Percentiles rank a stretch among this genome's conserved stretches.
These are phyloP conservation scores for Psidium guajava DNA, from an alignment of 345 rosid genomes.

Conservation along the genomic window DNA sequence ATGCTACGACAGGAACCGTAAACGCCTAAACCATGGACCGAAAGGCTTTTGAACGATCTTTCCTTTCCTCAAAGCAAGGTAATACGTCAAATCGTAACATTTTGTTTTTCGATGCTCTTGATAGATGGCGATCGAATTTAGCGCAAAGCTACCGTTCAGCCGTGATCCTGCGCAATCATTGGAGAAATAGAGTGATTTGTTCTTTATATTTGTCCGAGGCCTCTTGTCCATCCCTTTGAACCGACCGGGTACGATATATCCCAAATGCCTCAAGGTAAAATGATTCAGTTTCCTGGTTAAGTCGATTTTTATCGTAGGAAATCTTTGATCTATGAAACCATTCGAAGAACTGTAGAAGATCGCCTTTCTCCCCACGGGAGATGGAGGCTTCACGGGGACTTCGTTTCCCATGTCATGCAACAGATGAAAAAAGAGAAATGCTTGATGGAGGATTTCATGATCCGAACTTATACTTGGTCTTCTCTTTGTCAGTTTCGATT, in stretches of 20 bases:
- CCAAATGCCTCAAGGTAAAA: conserved; percentile 22
- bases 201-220: not conserved
- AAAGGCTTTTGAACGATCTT: not conserved
- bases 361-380: conserved; percentile 1
- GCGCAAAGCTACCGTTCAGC: conserved; percentile 7
- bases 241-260: conserved; percentile 19
- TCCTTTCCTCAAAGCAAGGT: not conserved
- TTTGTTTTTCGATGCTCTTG: not conserved
- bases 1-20: not conserved
- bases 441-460: conserved; percentile 11
- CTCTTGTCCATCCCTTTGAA: conserved; percentile 23
- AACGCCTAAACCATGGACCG: not conserved
- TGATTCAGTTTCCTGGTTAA: not conserved
- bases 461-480: conserved; percentile 1
- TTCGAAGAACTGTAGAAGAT: not conserved
- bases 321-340: not conserved
- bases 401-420: conserved; percentile 6
- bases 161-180: conserved; percentile 2
- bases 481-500: conserved; percentile 7
- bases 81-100: no score
- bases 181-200: conserved; percentile 3
- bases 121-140: conserved; percentile 15
- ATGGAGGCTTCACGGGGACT: conserved; percentile 1
- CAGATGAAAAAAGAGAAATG: conserved; percentile 15
- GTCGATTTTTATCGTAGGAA: not conserved